Evolutionary conservation across 352 stramenopile species (phyloP), one percentile per base, ranked within the genome.

Genomic region (Discostella stelligera): DNA sequence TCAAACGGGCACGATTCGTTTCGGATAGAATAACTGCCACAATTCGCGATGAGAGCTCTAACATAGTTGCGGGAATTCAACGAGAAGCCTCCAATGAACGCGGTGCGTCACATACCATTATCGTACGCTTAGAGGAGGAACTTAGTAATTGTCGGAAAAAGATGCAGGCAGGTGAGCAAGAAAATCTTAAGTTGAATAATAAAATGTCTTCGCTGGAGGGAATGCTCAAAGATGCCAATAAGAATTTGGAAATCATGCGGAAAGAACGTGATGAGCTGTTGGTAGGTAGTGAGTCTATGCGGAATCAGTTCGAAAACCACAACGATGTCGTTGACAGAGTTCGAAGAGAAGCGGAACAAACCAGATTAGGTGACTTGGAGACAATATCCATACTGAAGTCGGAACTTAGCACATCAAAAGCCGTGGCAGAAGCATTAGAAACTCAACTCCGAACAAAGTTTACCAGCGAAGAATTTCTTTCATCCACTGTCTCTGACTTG

Each of bases 401-500:
- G 16, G 82, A 88, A 61, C 55, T 79, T 21, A 82, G 60, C 21
- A 86, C 82, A 5, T 74, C 73, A 1, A 85, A 81, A 52, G 82
- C 82, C 11, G 83, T 88, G 78, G 69, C 75, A 23, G 78, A 88
- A 71, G 82, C 77, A 32, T 37, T 88, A 14, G 82, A 88, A 54
- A 73, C 68, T 25, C 77, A 88, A 58, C 74, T 88, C 44, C 54
- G 78, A 66, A 82, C 77, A 44, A 74, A 67, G 23, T 88, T 88
- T 39, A 86, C 74, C 10, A 84, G 85, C 44, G 77, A 86, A 62
- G 77, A 88, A 48, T 84, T 84, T 25, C 70, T 88, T 25, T 80
- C 72, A 25, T 69, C 68, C 16, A 77, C 77, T 58, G 82, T 88
- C 7, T 60, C 64, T 39, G 69, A 82, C 25, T 65, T 88, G 27